Conservation (phyloP, 441 rosid genomes). For the Daphne laureola region DNA sequence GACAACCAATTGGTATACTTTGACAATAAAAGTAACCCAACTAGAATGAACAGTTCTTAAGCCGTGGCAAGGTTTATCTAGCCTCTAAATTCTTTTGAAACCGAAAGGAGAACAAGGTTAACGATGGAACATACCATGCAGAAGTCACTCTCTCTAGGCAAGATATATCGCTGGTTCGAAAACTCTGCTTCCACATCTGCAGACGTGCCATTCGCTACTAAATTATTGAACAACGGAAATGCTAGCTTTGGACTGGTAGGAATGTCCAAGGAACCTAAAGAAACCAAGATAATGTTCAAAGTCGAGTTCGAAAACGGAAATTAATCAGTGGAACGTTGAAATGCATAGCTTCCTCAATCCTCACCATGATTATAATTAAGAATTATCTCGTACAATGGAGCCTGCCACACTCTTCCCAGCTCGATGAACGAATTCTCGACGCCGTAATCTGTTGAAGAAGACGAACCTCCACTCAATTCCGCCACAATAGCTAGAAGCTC, state of each 20-base stretch:
- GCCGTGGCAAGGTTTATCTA: background rate
- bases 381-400: constrained; percentile 67
- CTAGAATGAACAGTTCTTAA: background rate
- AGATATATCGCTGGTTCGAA: constrained; percentile 36
- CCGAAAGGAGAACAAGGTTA: background rate
- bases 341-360: constrained; percentile 7
- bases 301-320: constrained; percentile 18
- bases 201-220: constrained; percentile 39
- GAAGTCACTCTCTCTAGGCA: constrained; percentile 63
- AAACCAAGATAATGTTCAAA: constrained; percentile 2
- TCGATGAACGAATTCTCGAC: constrained; percentile 42
- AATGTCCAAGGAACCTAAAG: constrained; percentile 24
- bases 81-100: background rate
- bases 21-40: background rate
- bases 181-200: constrained; percentile 66
- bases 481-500: constrained; percentile 40
- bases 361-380: constrained; percentile 28
- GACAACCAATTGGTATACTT: background rate
- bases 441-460: constrained; percentile 16
- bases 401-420: constrained; percentile 78
- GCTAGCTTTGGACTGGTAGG: constrained; percentile 26
- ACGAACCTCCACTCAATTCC: constrained; percentile 26
- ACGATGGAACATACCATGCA: constrained; percentile 50
- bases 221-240: constrained; percentile 46
- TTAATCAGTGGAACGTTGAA: background rate